A percentile compares a stretch with the other conserved stretches of the same genome.
phyloP scores from a whole-genome alignment of 2,329 filamentous ascomycete genomes.

The Aspergillus luchuensis region DNA sequence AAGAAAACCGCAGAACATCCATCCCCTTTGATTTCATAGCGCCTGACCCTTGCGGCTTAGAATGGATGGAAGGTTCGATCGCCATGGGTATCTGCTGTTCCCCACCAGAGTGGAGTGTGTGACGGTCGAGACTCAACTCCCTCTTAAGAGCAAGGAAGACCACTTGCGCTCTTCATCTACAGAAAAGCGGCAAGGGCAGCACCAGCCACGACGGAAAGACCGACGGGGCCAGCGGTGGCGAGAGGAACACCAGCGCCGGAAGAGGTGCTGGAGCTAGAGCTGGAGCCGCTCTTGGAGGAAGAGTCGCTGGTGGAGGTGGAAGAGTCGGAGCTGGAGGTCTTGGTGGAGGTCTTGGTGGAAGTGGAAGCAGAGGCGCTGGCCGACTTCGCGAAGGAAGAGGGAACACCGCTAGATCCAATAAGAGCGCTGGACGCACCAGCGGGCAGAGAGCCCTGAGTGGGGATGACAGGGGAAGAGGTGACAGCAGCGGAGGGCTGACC shows the following conservation, averaged over 20 bases:
- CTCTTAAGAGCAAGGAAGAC: not conserved
- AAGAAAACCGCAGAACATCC: conserved; percentile 14
- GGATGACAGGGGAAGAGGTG: conserved; percentile 39
- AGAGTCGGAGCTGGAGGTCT: conserved; percentile 22
- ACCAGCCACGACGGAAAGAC: conserved; percentile 45
- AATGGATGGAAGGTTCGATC: not conserved
- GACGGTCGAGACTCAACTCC: not conserved
- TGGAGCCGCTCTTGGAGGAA: conserved; percentile 11
- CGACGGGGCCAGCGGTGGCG: conserved; percentile 40
- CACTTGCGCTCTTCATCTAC: conserved; percentile 28
- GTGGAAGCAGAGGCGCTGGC: conserved; percentile 20
- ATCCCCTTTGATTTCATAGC: conserved; percentile 17
- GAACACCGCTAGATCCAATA: conserved; percentile 28
- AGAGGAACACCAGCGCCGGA: conserved; percentile 37
- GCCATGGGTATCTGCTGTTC: conserved; percentile 3
- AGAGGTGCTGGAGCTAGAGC: conserved; percentile 24
- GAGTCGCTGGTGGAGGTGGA: conserved; percentile 23
- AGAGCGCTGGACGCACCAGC: conserved; percentile 13
- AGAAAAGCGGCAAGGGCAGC: conserved; percentile 47
- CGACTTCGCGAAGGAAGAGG: conserved; percentile 28
- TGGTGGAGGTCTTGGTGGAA: conserved; percentile 27
- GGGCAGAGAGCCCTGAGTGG: conserved; percentile 23
- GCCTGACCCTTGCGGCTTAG: not conserved
- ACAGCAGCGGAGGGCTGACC: conserved; percentile 26
- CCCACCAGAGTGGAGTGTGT: not conserved